phyloP scores from a whole-genome alignment of 148 eudicot genomes.

The Camellia sinensis region DNA sequence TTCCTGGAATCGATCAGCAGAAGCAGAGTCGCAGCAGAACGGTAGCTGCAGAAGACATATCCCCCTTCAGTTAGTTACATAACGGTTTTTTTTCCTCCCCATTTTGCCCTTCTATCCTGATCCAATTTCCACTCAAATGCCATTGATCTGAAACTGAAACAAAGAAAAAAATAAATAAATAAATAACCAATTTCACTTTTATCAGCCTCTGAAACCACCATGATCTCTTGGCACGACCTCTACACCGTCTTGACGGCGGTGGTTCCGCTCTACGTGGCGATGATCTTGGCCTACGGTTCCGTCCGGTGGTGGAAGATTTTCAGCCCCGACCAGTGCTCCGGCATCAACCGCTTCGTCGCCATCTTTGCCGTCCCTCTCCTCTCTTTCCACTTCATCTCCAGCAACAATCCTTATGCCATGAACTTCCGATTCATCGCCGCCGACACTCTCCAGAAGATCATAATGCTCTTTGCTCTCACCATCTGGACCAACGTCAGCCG shows the following conservation, averaged over 20 bases:
- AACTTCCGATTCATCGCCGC: conserved; percentile 69
- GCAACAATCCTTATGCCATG: conserved; percentile 60
- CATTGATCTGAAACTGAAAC: background rate
- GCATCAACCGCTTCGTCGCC: conserved; percentile 80
- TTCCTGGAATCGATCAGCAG: background rate
- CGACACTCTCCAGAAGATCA: conserved; percentile 65
- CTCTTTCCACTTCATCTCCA: conserved; percentile 79
- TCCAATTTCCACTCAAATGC: conserved; percentile 5
- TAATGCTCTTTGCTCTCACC: conserved; percentile 44
- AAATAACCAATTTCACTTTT: too few relatives aligned
- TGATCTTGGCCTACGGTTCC: conserved; percentile 81
- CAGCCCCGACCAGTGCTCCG: conserved; percentile 83
- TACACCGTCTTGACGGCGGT: conserved; percentile 73
- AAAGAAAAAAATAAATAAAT: too few relatives aligned
- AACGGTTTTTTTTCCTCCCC: conserved; percentile 26
- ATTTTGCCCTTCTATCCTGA: conserved; percentile 14
- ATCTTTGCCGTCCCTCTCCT: conserved; percentile 70
- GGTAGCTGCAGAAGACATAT: background rate
- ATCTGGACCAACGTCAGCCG: conserved; percentile 57
- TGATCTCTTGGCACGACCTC: conserved; percentile 73
- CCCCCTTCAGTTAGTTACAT: conserved; percentile 19
- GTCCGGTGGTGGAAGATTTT: conserved; percentile 91
- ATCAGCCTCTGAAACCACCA: conserved; percentile 16
- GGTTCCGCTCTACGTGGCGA: conserved; percentile 78
- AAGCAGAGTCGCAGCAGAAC: conserved; percentile 1